Base-by-base conservation (phyloP, 2,329 filamentous ascomycete genomes). In the Penicillium occitanis region DNA sequence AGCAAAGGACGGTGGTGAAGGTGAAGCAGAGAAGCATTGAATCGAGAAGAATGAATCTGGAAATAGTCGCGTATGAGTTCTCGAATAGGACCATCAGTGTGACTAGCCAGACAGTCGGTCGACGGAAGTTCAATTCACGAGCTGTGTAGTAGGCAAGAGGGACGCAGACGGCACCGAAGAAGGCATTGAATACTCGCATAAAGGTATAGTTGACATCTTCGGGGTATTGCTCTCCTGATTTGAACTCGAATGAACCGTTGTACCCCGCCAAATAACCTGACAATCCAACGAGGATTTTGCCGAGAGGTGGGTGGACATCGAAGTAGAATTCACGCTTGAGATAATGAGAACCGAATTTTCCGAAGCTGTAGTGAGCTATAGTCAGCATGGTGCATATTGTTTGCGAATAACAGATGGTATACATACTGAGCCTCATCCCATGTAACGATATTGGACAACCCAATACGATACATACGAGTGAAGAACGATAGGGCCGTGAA, bases 321-420 rank as follows among this genome's bases (percentile, higher is more conserved):
- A 99, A 99, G 86, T 99, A 99, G 85, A 98, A 97, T 81, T 99
- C 95, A 79, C 94, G 92, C 80, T 99, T 97, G 77, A 99, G 89
- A 80, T 99, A 99, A 82, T 99, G 94, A 73, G 94, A 98, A 70
- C 95, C 95, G 80, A 99, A 99, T 83, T 99, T 99, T 63, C 80
- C 80, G 70, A 82, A 82, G 70, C 80, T 81, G 70, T 42, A 69
- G 44, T 33, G 33, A 53, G 35, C 14, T 25, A 58, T 53, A 53
- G 53, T 55, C 37, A 67, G 37, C 8, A 28, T 11, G 51, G 30
- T 5, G n/a, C n/a, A 22, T 37, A 40, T 13, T 17, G 33, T 13
- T 17, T 40, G n/a, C 30, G 8, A 35, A 25, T 37, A 8, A 40
- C 11, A 13, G 30, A 25, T 57, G 53, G 48, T 59, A 28, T 10